Evolutionary conservation across 257 asterid genomes (phyloP), one percentile per base, ranked within the genome.

Genomic region (Eustoma russellianum): DNA sequence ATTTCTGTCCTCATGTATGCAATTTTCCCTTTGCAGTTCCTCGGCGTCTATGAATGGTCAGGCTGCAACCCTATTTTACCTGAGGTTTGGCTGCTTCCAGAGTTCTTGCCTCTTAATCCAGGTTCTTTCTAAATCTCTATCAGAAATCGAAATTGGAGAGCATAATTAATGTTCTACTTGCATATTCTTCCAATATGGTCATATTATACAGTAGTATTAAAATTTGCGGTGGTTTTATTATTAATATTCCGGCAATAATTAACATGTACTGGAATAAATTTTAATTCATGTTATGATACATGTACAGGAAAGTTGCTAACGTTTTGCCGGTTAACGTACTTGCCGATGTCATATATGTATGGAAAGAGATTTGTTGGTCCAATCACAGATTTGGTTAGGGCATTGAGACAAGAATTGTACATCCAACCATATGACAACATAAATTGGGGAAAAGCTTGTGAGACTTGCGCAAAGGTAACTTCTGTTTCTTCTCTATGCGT

Each of bases 281-380:
- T 24, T 24, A 24, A 24, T 24, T 2, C 30, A 24, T 24, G 30
- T 24, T 24, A 24, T 24, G 30, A 38, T 38, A 38, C 43, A 38
- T 38, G 43, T 50, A 41, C 68, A 81, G 89, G 77, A 13, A 74
- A 71, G 17, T 74, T 79, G 64, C 43, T 56, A 72, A 74, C 75
- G 13, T 77, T 67, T 33, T 69, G 74, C 55, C 74, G 84, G 14
- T 46, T 79, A 63, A 83, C 72, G 0, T 82, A 82, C 59, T 57
- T 82, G 60, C 86, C 90, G 7, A 69, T 78, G 83, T 75, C 83
- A 3, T 81, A 75, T 55, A 47, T 81, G 34, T 81, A 78, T 33
- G 86, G 90, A 2, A 81, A 72, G 70, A 71, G 79, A 53, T 81
- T 73, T 45, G 86, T 79, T 1, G 87, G 75, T 0, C 67, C 72